Evolutionary conservation across 176 grass and related monocot genomes (phyloP).

Genomic region (Ananas comosus): DNA sequence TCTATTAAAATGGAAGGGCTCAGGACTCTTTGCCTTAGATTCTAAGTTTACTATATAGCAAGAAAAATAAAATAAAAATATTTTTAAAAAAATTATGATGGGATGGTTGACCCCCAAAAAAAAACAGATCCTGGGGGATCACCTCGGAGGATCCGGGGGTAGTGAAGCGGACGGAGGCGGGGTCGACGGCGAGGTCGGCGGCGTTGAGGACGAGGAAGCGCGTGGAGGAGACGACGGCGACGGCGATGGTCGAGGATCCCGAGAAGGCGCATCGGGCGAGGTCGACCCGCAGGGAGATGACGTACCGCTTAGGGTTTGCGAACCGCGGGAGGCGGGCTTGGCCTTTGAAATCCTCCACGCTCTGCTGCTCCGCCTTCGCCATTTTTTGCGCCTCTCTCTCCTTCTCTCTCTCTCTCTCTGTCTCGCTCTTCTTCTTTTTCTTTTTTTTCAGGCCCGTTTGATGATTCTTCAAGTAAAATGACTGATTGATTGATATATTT

Average conservation of each 20-base stretch:
- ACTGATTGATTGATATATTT: too few relatives aligned
- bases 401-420: neutral
- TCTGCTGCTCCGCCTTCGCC: slow-evolving; percentile 2
- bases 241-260: slow-evolving; percentile 27
- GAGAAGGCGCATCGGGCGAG: slow-evolving; percentile 48
- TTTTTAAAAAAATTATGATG: too few relatives aligned
- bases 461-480: too few relatives aligned
- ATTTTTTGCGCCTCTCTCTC: neutral
- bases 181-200: slow-evolving; percentile 43
- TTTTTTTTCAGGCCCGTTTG: too few relatives aligned
- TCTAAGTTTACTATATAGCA: too few relatives aligned
- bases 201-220: slow-evolving; percentile 72
- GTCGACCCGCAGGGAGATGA: slow-evolving; percentile 44
- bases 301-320: slow-evolving; percentile 42
- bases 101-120: neutral
- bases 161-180: slow-evolving; percentile 35
- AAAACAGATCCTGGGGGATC: neutral
- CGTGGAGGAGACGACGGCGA: slow-evolving; percentile 40
- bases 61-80: too few relatives aligned
- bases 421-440: too few relatives aligned
- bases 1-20: too few relatives aligned
- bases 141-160: neutral
- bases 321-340: slow-evolving; percentile 51
- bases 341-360: slow-evolving; percentile 32
- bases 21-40: too few relatives aligned